A percentile compares a stretch with the other conserved stretches of the same genome.
phyloP scores from a whole-genome alignment of 768 basidiomycete genomes.

The Glaciozyma antarctica region DNA sequence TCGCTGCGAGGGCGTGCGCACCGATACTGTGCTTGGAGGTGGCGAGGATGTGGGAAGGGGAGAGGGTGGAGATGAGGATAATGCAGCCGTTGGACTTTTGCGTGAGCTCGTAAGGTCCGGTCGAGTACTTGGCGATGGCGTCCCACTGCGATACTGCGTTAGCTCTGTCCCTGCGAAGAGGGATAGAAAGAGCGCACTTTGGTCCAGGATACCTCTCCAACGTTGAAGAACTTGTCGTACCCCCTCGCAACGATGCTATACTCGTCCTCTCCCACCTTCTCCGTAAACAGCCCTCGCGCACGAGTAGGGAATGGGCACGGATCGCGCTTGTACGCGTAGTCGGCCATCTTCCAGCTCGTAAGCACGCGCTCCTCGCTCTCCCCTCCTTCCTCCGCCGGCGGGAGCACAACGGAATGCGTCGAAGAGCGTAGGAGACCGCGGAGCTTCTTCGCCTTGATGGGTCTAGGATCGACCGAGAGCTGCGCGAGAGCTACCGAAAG shows the following conservation, averaged over 20 bases:
- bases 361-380: conserved; percentile 37
- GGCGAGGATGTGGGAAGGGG: conserved; percentile 61
- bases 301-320: conserved; percentile 89
- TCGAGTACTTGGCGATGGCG: conserved; percentile 32
- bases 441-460: background rate
- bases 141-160: conserved; percentile 29
- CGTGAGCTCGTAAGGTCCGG: conserved; percentile 70
- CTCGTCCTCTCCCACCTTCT: conserved; percentile 21
- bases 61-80: conserved; percentile 83
- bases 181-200: conserved; percentile 51
- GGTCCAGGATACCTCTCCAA: conserved; percentile 91
- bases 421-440: conserved; percentile 18
- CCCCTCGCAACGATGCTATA: conserved; percentile 69
- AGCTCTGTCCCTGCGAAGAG: background rate
- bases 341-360: conserved; percentile 94
- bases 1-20: conserved; percentile 26
- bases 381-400: background rate
- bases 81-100: conserved; percentile 95
- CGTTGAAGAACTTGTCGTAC: conserved; percentile 99
- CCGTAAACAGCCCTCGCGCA: conserved; percentile 82
- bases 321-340: conserved; percentile 82
- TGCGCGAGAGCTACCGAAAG: background rate
- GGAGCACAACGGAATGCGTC: conserved; percentile 11
- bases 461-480: background rate
- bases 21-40: conserved; percentile 92